A percentile compares a stretch with the other conserved stretches of the same genome.
Evolutionary conservation across 2,329 filamentous ascomycete species (phyloP).

Genomic region (Rhynchosporium agropyri): DNA sequence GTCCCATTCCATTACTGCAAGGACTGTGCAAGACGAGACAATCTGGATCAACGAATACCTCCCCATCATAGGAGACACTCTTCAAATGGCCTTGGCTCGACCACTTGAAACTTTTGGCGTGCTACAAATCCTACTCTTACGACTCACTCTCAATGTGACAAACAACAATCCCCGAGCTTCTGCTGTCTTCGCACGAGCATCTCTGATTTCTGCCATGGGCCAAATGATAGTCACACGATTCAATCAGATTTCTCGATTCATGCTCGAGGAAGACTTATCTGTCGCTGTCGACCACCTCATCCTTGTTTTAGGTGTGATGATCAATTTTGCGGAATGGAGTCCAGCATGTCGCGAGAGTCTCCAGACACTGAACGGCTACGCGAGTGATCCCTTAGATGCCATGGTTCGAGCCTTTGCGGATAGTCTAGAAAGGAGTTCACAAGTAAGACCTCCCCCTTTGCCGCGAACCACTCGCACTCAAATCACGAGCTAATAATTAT

Average conservation of each 20-base stretch:
- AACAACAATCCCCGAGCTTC: constrained; percentile 77
- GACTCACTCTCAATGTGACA: constrained; percentile 81
- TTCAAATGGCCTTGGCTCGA: constrained; percentile 45
- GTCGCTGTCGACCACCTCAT: constrained; percentile 70
- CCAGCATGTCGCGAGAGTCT: constrained; percentile 58
- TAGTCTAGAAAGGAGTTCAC: constrained; percentile 64
- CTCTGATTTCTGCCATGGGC: constrained; percentile 54
- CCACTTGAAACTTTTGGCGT: constrained; percentile 45
- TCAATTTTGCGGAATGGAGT: constrained; percentile 85
- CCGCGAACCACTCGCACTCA: too few relatives aligned
- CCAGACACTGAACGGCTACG: constrained; percentile 45
- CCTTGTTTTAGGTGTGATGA: constrained; percentile 77
- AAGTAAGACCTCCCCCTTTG: constrained; percentile 57
- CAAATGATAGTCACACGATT: constrained; percentile 56
- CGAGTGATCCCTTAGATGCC: constrained; percentile 53
- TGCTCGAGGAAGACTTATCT: constrained; percentile 53
- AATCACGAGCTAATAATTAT: constrained; percentile 19
- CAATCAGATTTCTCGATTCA: constrained; percentile 49
- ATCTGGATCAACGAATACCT: constrained; percentile 55
- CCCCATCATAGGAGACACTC: constrained; percentile 53
- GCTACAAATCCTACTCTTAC: constrained; percentile 48
- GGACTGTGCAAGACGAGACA: constrained; percentile 48
- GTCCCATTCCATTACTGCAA: constrained; percentile 53
- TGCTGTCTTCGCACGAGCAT: constrained; percentile 65
- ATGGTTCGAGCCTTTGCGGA: constrained; percentile 69